These are phyloP conservation scores for Eutypella sp. DNA, from an alignment of 2,329 filamentous ascomycete genomes.

Conservation along the genomic window DNA sequence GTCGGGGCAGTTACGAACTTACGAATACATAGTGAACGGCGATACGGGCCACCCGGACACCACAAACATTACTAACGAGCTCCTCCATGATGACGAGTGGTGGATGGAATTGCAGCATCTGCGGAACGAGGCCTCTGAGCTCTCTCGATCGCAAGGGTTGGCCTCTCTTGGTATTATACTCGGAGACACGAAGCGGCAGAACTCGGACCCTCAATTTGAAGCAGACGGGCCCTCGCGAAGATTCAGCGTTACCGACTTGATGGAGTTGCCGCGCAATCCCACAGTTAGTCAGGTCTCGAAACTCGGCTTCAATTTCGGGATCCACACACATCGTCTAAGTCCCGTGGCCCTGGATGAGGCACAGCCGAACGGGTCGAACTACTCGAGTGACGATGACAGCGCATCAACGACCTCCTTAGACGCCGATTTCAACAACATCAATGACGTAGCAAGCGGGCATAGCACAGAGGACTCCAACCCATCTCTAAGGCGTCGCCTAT, in stretches of 20 bases:
- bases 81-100: conserved; percentile 71
- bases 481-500: conserved; percentile 21
- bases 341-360: conserved; percentile 49
- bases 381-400: conserved; percentile 18
- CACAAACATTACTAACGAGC: conserved; percentile 57
- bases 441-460: conserved; percentile 36
- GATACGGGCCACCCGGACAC: conserved; percentile 49
- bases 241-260: conserved; percentile 53
- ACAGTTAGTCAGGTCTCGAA: conserved; percentile 46
- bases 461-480: conserved; percentile 34
- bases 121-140: conserved; percentile 35
- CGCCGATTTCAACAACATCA: conserved; percentile 32
- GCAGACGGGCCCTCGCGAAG: conserved; percentile 24
- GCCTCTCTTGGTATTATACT: conserved; percentile 39
- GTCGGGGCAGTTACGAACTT: conserved; percentile 64
- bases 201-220: conserved; percentile 37
- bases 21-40: conserved; percentile 76
- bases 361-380: conserved; percentile 9
- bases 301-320: conserved; percentile 64
- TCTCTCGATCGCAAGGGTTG: conserved; percentile 39
- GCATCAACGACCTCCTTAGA: conserved; percentile 18
- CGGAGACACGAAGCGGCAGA: conserved; percentile 37
- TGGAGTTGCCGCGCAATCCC: conserved; percentile 57
- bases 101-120: conserved; percentile 69
- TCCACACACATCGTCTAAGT: conserved; percentile 69